These are phyloP conservation scores for Speleostelium caveatum DNA, from an alignment of 78 protist genomes.

Conservation along the genomic window DNA sequence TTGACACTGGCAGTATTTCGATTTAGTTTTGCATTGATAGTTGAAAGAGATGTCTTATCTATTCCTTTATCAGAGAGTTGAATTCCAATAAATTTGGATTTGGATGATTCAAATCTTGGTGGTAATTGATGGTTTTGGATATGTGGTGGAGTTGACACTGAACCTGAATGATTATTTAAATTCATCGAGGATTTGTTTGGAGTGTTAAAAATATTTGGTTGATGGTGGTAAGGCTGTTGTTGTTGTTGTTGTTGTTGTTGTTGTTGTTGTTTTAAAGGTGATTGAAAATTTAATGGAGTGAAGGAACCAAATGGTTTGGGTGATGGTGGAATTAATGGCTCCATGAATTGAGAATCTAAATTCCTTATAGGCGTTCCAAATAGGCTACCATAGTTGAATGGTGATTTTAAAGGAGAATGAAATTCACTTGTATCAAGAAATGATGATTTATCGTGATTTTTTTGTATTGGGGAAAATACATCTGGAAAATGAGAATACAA, in stretches of 20 bases:
- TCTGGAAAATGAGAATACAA: neutral
- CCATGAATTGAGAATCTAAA: neutral
- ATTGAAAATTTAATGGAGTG: neutral
- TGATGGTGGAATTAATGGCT: neutral
- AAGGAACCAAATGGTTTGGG: neutral
- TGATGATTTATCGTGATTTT: conserved; percentile 11
- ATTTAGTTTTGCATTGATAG: conserved; percentile 48
- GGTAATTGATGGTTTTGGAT: neutral
- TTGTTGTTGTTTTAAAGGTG: conserved; percentile 1
- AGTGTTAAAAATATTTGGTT: neutral
- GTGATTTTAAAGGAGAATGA: conserved; percentile 50
- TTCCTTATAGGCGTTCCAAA: neutral
- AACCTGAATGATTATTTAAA: too few species aligned
- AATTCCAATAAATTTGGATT: conserved; percentile 1
- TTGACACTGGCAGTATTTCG: neutral
- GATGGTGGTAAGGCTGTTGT: neutral
- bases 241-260: conserved; percentile 12
- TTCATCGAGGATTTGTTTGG: too few species aligned
- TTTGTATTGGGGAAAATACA: conserved; percentile 57
- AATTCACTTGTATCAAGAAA: conserved; percentile 16
- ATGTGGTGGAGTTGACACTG: too few species aligned
- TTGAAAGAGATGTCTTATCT: conserved; percentile 35
- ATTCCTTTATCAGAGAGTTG: conserved; percentile 31
- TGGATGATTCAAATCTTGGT: neutral
- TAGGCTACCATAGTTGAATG: neutral